A percentile compares a stretch with the other conserved stretches of the same genome.
Conservation (phyloP, 306 rosid genomes). For the Cyamopsis tetragonoloba region DNA sequence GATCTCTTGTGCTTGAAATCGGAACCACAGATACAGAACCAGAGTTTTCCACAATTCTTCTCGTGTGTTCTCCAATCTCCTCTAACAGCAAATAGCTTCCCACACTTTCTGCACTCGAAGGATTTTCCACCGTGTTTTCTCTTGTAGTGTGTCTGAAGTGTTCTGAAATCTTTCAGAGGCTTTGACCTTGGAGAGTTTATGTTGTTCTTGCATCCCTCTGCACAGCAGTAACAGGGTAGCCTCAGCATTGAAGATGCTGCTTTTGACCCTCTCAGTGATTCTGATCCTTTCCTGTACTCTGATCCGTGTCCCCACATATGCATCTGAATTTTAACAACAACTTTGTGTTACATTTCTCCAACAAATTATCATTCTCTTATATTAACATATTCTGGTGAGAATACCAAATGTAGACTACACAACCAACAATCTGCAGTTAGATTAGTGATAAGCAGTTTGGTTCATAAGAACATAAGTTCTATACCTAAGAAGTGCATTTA, state of each 20-base stretch:
- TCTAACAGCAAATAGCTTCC: slow-evolving; percentile 61
- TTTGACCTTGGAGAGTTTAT: slow-evolving; percentile 55
- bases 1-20: slow-evolving; percentile 75
- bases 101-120: slow-evolving; percentile 58
- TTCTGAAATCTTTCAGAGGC: slow-evolving; percentile 70
- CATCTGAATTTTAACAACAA: slow-evolving; percentile 36
- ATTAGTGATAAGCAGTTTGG: no score
- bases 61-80: slow-evolving; percentile 84
- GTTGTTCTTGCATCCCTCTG: slow-evolving; percentile 72
- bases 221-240: slow-evolving; percentile 70
- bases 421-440: no score
- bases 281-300: slow-evolving; percentile 67
- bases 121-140: slow-evolving; percentile 73
- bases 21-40: slow-evolving; percentile 74
- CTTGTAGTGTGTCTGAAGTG: slow-evolving; percentile 76
- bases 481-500: no score
- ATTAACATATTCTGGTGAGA: no score
- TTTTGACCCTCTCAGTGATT: slow-evolving; percentile 62
- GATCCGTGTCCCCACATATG: slow-evolving; percentile 92
- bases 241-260: slow-evolving; percentile 49
- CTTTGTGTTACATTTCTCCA: background rate
- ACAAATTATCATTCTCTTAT: no score
- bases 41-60: slow-evolving; percentile 74
- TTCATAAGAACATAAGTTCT: no score
- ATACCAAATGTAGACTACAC: no score